These are phyloP conservation scores for Xylaria sp. DNA, from an alignment of 2,329 filamentous ascomycete species.

Conservation along the genomic window DNA sequence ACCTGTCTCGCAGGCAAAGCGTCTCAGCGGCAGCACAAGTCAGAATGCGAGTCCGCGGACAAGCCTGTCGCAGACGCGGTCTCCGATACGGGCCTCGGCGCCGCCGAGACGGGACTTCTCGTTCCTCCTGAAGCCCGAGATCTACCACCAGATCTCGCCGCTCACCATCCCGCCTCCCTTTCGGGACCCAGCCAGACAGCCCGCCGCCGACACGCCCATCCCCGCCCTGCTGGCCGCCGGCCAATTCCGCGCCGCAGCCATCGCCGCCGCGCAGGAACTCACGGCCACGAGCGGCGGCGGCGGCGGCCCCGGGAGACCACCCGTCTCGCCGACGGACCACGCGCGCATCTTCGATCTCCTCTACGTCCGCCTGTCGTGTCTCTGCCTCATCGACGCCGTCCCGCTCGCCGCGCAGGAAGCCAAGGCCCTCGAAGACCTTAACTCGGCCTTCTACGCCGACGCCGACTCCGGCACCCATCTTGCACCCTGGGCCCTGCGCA, in stretches of 20 bases:
- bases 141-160: constrained; percentile 82
- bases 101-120: constrained; percentile 72
- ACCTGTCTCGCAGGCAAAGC: constrained; percentile 45
- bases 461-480: constrained; percentile 68
- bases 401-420: constrained; percentile 75
- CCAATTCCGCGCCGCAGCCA: constrained; percentile 83
- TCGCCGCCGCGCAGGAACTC: constrained; percentile 70
- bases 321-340: constrained; percentile 65
- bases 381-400: constrained; percentile 80
- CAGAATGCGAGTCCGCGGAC: constrained; percentile 42
- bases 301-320: constrained; percentile 42
- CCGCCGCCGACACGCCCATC: constrained; percentile 71
- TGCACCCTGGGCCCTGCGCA: constrained; percentile 86
- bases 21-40: constrained; percentile 38
- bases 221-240: constrained; percentile 74
- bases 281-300: constrained; percentile 53
- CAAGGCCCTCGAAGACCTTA: constrained; percentile 71
- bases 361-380: constrained; percentile 82
- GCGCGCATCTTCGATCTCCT: constrained; percentile 78
- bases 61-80: constrained; percentile 39
- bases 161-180: constrained; percentile 72
- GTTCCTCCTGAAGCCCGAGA: constrained; percentile 80
- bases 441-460: constrained; percentile 66
- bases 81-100: constrained; percentile 35
- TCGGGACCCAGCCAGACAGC: constrained; percentile 72